These are phyloP conservation scores for Sphagnum contortum DNA, from an alignment of 225 moss, liverwort and hornwort genomes.

Conservation along the genomic window DNA sequence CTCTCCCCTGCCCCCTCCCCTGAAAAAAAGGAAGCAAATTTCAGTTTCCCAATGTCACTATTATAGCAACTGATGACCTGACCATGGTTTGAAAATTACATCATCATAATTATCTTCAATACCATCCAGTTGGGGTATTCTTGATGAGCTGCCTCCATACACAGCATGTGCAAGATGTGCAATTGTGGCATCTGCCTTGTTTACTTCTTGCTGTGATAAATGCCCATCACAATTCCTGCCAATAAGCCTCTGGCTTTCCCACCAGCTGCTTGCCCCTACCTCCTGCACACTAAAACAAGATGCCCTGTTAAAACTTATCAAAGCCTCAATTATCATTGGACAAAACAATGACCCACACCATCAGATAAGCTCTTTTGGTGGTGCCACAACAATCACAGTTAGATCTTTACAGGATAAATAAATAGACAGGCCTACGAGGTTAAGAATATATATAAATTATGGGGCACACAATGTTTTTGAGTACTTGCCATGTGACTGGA, in stretches of 20 bases:
- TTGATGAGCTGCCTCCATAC: slow-evolving; percentile 17
- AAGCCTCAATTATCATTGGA: background rate
- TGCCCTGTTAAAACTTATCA: background rate
- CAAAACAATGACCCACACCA: background rate
- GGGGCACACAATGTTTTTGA: background rate
- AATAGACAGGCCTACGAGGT: no score
- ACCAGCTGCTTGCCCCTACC: slow-evolving; percentile 18
- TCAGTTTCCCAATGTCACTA: no score
- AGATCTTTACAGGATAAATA: no score
- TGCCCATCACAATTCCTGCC: slow-evolving; percentile 32
- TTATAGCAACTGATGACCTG: no score
- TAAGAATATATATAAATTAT: no score
- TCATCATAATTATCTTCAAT: slow-evolving; percentile 86
- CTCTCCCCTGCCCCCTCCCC: no score
- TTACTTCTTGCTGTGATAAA: slow-evolving; percentile 32
- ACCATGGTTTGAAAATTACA: slow-evolving; percentile 20
- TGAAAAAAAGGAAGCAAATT: no score
- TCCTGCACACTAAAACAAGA: slow-evolving; percentile 15
- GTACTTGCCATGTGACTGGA: slow-evolving; percentile 30
- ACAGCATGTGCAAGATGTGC: slow-evolving; percentile 24
- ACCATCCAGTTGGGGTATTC: slow-evolving; percentile 73
- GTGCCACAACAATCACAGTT: no score
- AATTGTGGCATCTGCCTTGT: slow-evolving; percentile 33
- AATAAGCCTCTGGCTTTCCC: slow-evolving; percentile 30
- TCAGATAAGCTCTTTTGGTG: background rate